phyloP scores from a whole-genome alignment of 2,329 filamentous ascomycete species.

The Myriosclerotinia scirpicola region DNA sequence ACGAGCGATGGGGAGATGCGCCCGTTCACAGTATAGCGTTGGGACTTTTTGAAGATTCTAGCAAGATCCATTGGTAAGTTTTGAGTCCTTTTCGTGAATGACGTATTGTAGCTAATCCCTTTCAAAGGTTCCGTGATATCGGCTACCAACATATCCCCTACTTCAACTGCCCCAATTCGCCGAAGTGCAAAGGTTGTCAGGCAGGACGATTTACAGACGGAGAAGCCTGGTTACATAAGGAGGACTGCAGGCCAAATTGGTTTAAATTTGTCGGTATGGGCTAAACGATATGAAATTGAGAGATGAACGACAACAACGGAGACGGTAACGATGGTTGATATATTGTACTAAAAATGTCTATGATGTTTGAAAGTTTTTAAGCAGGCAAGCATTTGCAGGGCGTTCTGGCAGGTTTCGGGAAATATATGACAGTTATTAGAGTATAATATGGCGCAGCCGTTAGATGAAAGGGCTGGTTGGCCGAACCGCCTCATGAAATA shows the following conservation, averaged over 20 bases:
- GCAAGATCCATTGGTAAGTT: constrained; percentile 85
- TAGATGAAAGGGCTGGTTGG: constrained; percentile 6
- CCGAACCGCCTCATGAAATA: constrained; percentile 17
- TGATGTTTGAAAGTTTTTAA: constrained; percentile 22
- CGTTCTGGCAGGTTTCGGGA: constrained; percentile 21
- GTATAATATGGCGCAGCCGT: constrained; percentile 20
- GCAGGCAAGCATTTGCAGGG: constrained; percentile 26
- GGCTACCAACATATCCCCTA: constrained; percentile 98
- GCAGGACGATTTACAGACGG: constrained; percentile 87
- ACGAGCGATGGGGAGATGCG: constrained; percentile 97
- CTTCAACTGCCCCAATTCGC: constrained; percentile 97
- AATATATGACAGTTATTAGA: constrained; percentile 18
- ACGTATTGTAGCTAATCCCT: constrained; percentile 16
- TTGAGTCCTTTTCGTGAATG: constrained; percentile 2
- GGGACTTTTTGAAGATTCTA: constrained; percentile 86
- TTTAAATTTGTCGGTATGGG: constrained; percentile 91
- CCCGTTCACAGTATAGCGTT: constrained; percentile 94
- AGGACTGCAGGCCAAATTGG: constrained; percentile 95
- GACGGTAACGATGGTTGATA: constrained; percentile 7
- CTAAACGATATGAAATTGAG: constrained; percentile 42
- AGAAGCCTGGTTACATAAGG: constrained; percentile 77
- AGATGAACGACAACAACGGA: background rate
- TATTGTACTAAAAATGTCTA: constrained; percentile 23
- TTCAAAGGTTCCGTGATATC: constrained; percentile 90
- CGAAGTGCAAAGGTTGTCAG: constrained; percentile 87